Conservation (phyloP, 495 filamentous ascomycete species). For the Aspergillus homomorphus region DNA sequence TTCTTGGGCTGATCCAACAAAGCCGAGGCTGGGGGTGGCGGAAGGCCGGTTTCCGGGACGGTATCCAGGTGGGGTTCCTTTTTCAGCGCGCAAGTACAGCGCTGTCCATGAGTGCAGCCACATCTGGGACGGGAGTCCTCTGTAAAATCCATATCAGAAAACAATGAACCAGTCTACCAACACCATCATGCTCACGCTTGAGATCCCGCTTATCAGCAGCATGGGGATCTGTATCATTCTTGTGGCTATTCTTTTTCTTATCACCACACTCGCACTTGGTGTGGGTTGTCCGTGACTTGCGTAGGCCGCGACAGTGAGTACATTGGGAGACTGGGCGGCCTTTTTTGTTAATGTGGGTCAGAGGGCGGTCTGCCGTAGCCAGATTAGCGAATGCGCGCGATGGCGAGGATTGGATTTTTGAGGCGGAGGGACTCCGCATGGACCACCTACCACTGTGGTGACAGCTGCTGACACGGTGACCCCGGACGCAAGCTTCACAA, state of each 20-base stretch:
- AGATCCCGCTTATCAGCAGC: constrained; percentile 49
- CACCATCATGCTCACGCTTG: constrained; percentile 57
- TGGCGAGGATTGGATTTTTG: constrained; percentile 24
- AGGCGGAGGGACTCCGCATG: constrained; percentile 5
- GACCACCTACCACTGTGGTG: constrained; percentile 75
- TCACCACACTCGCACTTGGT: constrained; percentile 97
- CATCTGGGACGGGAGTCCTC: constrained; percentile 65
- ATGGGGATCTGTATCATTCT: constrained; percentile 61
- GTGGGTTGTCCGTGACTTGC: constrained; percentile 95
- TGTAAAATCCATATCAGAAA: constrained; percentile 43
- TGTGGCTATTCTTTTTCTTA: constrained; percentile 67
- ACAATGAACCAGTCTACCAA: constrained; percentile 30
- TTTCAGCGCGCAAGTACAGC: constrained; percentile 90
- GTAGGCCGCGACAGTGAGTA: constrained; percentile 90
- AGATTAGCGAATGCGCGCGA: constrained; percentile 12
- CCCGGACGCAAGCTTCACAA: constrained; percentile 91
- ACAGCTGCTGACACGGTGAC: constrained; percentile 92
- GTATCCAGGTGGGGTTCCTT: constrained; percentile 79
- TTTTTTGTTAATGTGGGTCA: constrained; percentile 97
- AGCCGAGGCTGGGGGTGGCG: constrained; percentile 38
- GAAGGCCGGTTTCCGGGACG: constrained; percentile 59
- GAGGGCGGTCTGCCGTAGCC: constrained; percentile 71
- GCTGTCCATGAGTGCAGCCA: constrained; percentile 86
- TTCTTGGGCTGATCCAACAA: constrained; percentile 53
- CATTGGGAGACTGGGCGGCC: constrained; percentile 98